Conservation (phyloP, 352 stramenopile species). For the Phytophthora podocarpi region DNA sequence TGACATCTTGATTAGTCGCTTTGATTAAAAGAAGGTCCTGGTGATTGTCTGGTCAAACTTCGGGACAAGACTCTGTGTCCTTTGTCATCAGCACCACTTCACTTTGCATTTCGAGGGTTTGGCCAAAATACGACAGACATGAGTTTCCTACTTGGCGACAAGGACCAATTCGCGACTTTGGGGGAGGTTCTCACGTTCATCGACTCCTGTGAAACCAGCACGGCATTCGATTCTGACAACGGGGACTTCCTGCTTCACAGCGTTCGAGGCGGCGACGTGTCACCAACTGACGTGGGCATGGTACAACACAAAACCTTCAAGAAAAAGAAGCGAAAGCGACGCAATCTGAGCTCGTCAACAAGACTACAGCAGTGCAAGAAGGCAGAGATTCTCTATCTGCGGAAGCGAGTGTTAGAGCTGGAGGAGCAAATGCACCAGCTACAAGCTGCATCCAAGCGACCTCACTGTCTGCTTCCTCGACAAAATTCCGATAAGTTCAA, state of each 20-base stretch:
- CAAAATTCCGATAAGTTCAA: neutral
- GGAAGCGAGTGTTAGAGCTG: constrained; percentile 11
- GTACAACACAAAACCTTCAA: neutral
- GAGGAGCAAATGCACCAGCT: constrained; percentile 2
- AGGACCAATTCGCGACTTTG: constrained; percentile 6
- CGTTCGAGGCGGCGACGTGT: neutral
- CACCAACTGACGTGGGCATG: neutral
- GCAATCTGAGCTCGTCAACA: constrained; percentile 24
- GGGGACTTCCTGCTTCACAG: neutral
- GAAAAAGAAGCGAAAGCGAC: constrained; percentile 14
- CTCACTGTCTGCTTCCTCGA: neutral
- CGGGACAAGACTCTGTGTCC: no score
- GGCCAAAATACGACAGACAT: neutral
- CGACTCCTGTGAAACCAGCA: neutral
- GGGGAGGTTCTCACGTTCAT: constrained; percentile 14
- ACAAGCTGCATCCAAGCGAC: neutral
- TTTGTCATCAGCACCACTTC: neutral
- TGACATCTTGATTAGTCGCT: neutral
- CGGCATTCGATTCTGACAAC: neutral
- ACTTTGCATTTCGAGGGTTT: neutral
- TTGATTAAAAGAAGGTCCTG: neutral
- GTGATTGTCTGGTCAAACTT: no score
- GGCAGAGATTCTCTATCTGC: constrained; percentile 17
- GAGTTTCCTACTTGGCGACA: constrained; percentile 12
- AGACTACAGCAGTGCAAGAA: constrained; percentile 24